A percentile compares a stretch with the other conserved stretches of the same genome.
phyloP scores from a whole-genome alignment of 306 rosid species.

The Ceratonia siliqua region DNA sequence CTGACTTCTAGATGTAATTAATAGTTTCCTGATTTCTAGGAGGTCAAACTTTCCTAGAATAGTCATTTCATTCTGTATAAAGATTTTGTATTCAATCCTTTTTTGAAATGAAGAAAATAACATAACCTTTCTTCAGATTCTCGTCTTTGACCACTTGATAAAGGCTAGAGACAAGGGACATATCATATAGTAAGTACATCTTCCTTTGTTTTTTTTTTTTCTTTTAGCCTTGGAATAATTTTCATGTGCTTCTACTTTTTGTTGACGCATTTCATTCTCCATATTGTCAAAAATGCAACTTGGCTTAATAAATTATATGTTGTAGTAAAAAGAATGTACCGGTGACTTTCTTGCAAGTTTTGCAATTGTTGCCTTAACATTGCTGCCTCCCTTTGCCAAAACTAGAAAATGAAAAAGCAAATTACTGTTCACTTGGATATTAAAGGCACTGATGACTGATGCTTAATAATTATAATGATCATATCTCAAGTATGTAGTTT shows the following conservation, averaged over 20 bases:
- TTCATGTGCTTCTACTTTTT: background rate
- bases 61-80: no score
- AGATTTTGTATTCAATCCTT: no score
- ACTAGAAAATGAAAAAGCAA: constrained; percentile 4
- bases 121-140: no score
- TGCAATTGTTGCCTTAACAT: constrained; percentile 38
- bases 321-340: constrained; percentile 24
- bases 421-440: background rate
- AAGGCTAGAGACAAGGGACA: background rate
- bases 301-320: constrained; percentile 2
- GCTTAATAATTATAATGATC: background rate
- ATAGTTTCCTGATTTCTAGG: no score
- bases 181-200: background rate
- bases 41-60: no score
- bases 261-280: background rate
- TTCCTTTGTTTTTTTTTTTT: no score
- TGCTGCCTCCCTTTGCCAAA: constrained; percentile 40
- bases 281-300: background rate
- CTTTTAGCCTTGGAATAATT: background rate
- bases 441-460: background rate
- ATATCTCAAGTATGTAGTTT: background rate
- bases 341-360: constrained; percentile 36
- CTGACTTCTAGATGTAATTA: no score
- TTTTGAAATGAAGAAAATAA: no score
- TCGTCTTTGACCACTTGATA: no score